These are phyloP conservation scores for Trifolium pratense DNA, from an alignment of 306 rosid genomes.

Conservation along the genomic window DNA sequence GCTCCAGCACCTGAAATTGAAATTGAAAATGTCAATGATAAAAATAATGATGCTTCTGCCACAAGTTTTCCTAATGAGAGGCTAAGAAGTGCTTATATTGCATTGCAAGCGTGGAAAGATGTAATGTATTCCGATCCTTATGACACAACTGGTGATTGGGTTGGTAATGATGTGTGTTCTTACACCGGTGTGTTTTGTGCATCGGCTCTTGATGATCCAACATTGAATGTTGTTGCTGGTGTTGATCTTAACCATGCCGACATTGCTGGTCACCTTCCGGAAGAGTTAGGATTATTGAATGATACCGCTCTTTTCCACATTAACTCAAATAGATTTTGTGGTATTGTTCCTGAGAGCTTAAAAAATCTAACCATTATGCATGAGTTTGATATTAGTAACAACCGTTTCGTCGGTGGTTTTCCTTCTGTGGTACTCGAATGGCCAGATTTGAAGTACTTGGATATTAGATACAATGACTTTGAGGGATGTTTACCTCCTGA, in stretches of 20 bases:
- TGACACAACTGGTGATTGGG: conserved; percentile 48
- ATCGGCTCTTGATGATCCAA: conserved; percentile 53
- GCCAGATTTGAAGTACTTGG: conserved; percentile 51
- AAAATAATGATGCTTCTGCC: neutral
- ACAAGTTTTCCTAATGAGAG: conserved; percentile 33
- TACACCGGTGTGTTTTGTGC: conserved; percentile 60
- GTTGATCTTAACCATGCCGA: conserved; percentile 58
- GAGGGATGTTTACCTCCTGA: conserved; percentile 50
- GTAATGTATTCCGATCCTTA: conserved; percentile 56
- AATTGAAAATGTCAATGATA: neutral
- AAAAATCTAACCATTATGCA: conserved; percentile 37
- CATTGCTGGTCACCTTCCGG: conserved; percentile 53
- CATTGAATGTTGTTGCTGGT: conserved; percentile 52
- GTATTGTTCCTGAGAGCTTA: conserved; percentile 48
- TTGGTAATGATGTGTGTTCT: conserved; percentile 55
- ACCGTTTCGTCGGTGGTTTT: conserved; percentile 57
- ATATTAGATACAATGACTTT: conserved; percentile 55
- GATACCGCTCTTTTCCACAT: conserved; percentile 58
- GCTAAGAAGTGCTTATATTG: conserved; percentile 45
- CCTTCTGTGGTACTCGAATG: conserved; percentile 45
- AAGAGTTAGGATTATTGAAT: conserved; percentile 46
- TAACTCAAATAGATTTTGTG: conserved; percentile 63
- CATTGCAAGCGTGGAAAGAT: conserved; percentile 53
- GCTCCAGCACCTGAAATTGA: neutral
- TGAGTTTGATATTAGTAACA: conserved; percentile 65